A percentile compares a stretch with the other conserved stretches of the same genome.
Conservation (phyloP, 805 yeast species). For the Teunomyces pallodes region DNA sequence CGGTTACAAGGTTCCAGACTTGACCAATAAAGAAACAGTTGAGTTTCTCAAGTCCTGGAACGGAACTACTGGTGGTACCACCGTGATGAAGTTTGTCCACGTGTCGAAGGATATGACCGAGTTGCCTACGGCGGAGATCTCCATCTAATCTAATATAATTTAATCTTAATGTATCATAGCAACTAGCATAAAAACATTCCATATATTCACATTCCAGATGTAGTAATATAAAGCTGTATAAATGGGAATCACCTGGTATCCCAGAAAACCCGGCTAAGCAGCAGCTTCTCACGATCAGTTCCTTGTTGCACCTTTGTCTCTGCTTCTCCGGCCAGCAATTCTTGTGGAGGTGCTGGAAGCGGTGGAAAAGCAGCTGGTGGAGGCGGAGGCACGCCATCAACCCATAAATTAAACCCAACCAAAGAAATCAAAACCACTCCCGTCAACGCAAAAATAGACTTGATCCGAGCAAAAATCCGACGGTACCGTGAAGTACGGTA, state of each 20-base stretch:
- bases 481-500: neutral
- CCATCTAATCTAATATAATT: conserved; percentile 5
- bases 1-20: conserved; percentile 73
- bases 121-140: conserved; percentile 18
- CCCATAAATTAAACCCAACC: conserved; percentile 22
- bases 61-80: conserved; percentile 75
- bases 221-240: neutral
- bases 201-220: conserved; percentile 4
- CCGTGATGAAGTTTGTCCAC: conserved; percentile 52
- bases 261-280: neutral
- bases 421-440: conserved; percentile 24
- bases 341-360: neutral
- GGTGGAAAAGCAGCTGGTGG: neutral
- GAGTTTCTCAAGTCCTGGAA: conserved; percentile 69
- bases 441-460: conserved; percentile 22
- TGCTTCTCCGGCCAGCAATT: neutral
- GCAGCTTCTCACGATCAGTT: neutral
- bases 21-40: conserved; percentile 60
- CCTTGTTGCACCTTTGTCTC: neutral
- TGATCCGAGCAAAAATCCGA: conserved; percentile 11
- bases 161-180: neutral
- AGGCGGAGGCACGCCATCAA: conserved; percentile 13
- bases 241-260: neutral
- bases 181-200: neutral
- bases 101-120: conserved; percentile 28